Percentiles rank a stretch among this genome's conserved stretches.
Evolutionary conservation across 2,329 filamentous ascomycete species (phyloP).

Genomic region (Colletotrichum sp.): DNA sequence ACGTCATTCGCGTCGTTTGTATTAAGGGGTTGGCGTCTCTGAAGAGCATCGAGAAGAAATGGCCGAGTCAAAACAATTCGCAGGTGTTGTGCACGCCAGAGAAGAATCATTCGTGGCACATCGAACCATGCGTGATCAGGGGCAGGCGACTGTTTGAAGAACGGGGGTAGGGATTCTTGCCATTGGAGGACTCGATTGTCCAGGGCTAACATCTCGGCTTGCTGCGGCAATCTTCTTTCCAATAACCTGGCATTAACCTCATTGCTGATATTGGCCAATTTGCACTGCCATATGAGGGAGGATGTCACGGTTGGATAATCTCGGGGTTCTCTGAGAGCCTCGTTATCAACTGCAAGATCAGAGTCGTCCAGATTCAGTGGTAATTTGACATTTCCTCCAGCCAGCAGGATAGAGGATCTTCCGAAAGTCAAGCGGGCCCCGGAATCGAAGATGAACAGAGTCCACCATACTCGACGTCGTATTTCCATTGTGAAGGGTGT

Average conservation of each 20-base stretch:
- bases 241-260: background rate
- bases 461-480: background rate
- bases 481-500: background rate
- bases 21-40: background rate
- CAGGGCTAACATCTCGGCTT: background rate
- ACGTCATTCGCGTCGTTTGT: background rate
- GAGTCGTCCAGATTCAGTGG: background rate
- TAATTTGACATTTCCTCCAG: background rate
- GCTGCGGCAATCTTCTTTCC: background rate
- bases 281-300: background rate
- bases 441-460: background rate
- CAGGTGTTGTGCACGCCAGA: background rate
- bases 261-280: background rate
- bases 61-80: background rate
- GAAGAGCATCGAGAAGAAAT: background rate
- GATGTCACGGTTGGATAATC: background rate
- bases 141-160: background rate
- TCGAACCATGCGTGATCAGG: background rate
- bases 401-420: background rate
- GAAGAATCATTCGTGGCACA: background rate
- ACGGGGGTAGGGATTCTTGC: background rate
- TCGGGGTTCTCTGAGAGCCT: background rate
- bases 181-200: background rate
- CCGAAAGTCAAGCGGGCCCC: background rate
- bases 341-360: background rate